A percentile compares a stretch with the other conserved stretches of the same genome.
These are phyloP conservation scores for Thalassiosira livingstoniorum DNA, from an alignment of 352 stramenopile species.

Conservation along the genomic window DNA sequence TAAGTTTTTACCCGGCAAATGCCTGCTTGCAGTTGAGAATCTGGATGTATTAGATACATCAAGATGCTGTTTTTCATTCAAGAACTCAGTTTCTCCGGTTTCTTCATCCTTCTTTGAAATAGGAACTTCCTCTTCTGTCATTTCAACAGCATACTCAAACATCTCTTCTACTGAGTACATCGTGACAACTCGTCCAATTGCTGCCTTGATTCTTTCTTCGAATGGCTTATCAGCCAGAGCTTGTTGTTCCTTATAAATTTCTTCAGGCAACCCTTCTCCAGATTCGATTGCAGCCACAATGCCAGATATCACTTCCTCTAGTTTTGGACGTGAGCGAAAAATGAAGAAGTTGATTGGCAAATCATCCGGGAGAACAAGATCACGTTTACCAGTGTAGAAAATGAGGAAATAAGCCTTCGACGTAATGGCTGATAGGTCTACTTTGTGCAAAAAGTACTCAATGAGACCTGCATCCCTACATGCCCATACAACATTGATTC, in stretches of 20 bases:
- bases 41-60: too few species aligned
- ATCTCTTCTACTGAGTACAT: neutral
- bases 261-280: constrained; percentile 3
- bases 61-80: neutral
- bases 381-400: constrained; percentile 26
- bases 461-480: constrained; percentile 21
- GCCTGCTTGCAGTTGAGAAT: too few species aligned
- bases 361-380: constrained; percentile 16
- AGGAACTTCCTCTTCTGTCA: neutral
- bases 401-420: constrained; percentile 13
- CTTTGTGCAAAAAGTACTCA: constrained; percentile 27
- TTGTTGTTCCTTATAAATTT: neutral
- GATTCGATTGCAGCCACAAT: constrained; percentile 21
- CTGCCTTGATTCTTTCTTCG: neutral
- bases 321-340: constrained; percentile 6
- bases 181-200: neutral
- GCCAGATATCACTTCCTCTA: constrained; percentile 10
- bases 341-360: constrained; percentile 27
- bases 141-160: neutral
- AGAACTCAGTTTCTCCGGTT: neutral
- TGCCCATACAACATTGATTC: constrained; percentile 20
- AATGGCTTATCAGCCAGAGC: neutral
- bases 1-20: neutral
- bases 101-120: neutral
- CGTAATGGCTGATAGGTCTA: neutral